Evolutionary conservation across 2,329 filamentous ascomycete genomes (phyloP).

Genomic region (Gremmenia infestans): DNA sequence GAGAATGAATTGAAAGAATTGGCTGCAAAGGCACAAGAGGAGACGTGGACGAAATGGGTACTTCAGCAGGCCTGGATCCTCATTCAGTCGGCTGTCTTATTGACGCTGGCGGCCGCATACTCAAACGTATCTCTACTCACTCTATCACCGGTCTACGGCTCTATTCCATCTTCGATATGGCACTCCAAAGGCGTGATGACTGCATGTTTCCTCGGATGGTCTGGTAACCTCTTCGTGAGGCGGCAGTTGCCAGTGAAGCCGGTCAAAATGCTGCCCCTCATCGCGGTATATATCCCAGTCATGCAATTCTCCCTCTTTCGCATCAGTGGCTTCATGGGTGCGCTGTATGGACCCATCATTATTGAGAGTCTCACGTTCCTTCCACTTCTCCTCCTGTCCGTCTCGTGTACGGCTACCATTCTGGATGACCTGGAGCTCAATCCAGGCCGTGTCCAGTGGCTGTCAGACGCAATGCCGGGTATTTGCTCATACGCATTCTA

Average conservation of each 20-base stretch:
- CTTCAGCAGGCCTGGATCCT: slow-evolving; percentile 26
- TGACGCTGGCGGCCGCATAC: slow-evolving; percentile 56
- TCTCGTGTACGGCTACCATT: slow-evolving; percentile 57
- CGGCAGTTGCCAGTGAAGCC: slow-evolving; percentile 45
- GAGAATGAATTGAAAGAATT: slow-evolving; percentile 32
- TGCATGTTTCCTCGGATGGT: slow-evolving; percentile 67
- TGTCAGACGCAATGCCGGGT: slow-evolving; percentile 61
- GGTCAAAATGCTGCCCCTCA: slow-evolving; percentile 57
- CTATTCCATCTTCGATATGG: slow-evolving; percentile 68
- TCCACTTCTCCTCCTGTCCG: slow-evolving; percentile 60
- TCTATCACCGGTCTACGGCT: slow-evolving; percentile 83
- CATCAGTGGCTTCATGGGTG: slow-evolving; percentile 61
- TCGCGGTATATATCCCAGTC: slow-evolving; percentile 70
- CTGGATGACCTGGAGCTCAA: slow-evolving; percentile 55
- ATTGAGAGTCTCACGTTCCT: slow-evolving; percentile 72
- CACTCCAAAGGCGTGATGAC: slow-evolving; percentile 64
- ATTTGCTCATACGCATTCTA: slow-evolving; percentile 63
- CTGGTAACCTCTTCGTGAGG: slow-evolving; percentile 55
- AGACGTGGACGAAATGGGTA: slow-evolving; percentile 29
- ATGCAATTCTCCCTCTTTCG: slow-evolving; percentile 68
- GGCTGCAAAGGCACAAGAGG: slow-evolving; percentile 30
- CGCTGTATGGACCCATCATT: slow-evolving; percentile 66
- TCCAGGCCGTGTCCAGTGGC: slow-evolving; percentile 47
- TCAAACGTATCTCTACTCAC: slow-evolving; percentile 69
- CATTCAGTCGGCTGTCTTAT: slow-evolving; percentile 38